Evolutionary conservation across 208 protist genomes (phyloP).

Genomic region (Sergeia podlipaevii): DNA sequence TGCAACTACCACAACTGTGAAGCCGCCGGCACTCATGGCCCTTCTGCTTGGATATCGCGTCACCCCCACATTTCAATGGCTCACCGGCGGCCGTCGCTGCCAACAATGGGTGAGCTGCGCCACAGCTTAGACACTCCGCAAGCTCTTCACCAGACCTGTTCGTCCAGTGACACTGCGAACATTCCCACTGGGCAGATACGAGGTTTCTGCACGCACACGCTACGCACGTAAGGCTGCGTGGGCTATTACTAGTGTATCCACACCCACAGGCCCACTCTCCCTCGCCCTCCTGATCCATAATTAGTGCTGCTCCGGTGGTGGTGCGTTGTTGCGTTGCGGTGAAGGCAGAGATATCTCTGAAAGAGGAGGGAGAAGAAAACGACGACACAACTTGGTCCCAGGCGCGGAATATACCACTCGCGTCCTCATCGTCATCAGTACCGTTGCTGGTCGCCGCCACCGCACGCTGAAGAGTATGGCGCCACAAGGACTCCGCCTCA

Average conservation of each 20-base stretch:
- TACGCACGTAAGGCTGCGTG: constrained; percentile 12
- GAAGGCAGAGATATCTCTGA: too few species aligned
- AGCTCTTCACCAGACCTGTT: constrained; percentile 27
- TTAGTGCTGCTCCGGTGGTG: too few species aligned
- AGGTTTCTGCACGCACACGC: constrained; percentile 38
- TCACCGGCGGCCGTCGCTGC: not conserved
- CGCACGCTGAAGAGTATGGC: constrained; percentile 19
- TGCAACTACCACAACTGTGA: too few species aligned
- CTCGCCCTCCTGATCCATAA: too few species aligned
- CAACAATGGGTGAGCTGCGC: constrained; percentile 36
- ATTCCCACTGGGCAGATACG: constrained; percentile 43
- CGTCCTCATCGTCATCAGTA: too few species aligned
- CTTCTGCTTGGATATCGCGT: too few species aligned
- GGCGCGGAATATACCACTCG: too few species aligned
- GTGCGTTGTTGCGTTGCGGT: too few species aligned
- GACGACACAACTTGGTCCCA: too few species aligned
- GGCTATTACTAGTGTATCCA: constrained; percentile 16
- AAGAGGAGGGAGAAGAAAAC: too few species aligned
- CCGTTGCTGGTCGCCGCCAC: constrained; percentile 3
- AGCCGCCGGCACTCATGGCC: too few species aligned
- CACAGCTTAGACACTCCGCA: constrained; percentile 46
- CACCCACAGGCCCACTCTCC: constrained; percentile 51
- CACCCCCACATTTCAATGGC: too few species aligned
- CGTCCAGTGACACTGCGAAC: constrained; percentile 34
- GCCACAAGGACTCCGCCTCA: constrained; percentile 16